Evolutionary conservation across 495 filamentous ascomycete genomes (phyloP), one percentile per base, ranked within the genome.

Genomic region (Aspergillus kassunensis): DNA sequence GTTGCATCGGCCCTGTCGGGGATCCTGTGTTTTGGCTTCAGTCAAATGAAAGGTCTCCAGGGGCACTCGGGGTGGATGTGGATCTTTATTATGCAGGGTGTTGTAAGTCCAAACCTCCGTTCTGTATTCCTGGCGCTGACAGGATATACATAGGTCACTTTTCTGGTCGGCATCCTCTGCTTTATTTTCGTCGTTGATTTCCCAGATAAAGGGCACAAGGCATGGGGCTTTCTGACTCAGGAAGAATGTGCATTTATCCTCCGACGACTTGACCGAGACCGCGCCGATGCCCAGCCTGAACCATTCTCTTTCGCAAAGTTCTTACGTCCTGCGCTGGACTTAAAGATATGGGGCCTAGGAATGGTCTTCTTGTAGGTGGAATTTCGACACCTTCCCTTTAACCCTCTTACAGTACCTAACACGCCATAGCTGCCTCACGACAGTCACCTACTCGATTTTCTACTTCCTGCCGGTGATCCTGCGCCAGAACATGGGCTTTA

Each of bases 401-500:
- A 6, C 29, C 12, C 12, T 30, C 12, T 6, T 30, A 30, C 12
- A 6, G 12, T 6, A 12, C 29, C 29, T 30, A 12, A 30, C 29
- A 6, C 6, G 6, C 6, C 6, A 12, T 12, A 34, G 31, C 31
- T 34, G 4, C 31, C 81, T 27, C 24, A 27, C 24, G 24, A 27
- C 24, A 15, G 71, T 79, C 49, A 73, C 81, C 16, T 85, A 86
- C 59, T 75, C 82, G 9, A 80, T 85, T 33, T 79, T 80, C 31
- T 86, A 83, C 66, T 86, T 86, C 69, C 63, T 87, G 8, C 84
- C 84, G 19, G 75, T 85, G 58, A 86, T 86, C 61, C 77, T 86
- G 10, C 54, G 60, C 6, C 55, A 63, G 1, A 77, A 76, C 24
- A 27, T 27, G 24, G 24, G 24, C 24, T 27, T 27, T 27, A 64